Percentiles rank a stretch among this genome's conserved stretches.
These are phyloP conservation scores for Fraxinus quadrangulata DNA, from an alignment of 257 asterid genomes.

Conservation along the genomic window DNA sequence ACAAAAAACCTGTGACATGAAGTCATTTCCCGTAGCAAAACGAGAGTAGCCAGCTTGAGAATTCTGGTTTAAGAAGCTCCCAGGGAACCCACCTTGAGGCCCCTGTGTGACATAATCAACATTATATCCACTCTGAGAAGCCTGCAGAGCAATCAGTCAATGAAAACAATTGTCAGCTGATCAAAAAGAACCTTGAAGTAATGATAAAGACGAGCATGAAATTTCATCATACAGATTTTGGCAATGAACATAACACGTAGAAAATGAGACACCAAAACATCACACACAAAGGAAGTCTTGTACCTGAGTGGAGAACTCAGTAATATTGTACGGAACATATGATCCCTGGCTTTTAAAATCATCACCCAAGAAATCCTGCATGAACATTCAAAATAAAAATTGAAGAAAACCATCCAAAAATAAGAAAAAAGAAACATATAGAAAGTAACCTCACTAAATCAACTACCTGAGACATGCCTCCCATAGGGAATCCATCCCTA, in stretches of 20 bases:
- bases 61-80: constrained; percentile 77
- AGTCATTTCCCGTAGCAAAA: constrained; percentile 85
- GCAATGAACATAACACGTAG: background rate
- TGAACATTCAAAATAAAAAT: background rate
- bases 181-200: constrained; percentile 4
- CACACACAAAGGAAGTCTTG: background rate
- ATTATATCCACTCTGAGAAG: constrained; percentile 87
- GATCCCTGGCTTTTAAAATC: constrained; percentile 98
- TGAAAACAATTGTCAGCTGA: constrained; percentile 19
- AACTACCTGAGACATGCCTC: constrained; percentile 93
- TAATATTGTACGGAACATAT: constrained; percentile 75
- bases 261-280: background rate
- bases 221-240: constrained; percentile 4
- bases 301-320: constrained; percentile 94
- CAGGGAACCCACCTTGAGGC: constrained; percentile 87
- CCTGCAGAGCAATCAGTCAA: constrained; percentile 44
- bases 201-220: constrained; percentile 3
- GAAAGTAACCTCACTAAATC: constrained; percentile 8
- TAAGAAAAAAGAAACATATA: constrained; percentile 8
- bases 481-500: constrained; percentile 81
- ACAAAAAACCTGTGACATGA: constrained; percentile 88
- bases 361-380: constrained; percentile 89
- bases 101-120: constrained; percentile 82
- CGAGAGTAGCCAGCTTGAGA: constrained; percentile 93
- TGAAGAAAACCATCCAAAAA: constrained; percentile 15